Percentiles rank a stretch among this genome's conserved stretches.
Evolutionary conservation across 2,329 filamentous ascomycete genomes (phyloP).

Genomic region (Colletotrichum neosansevieriae): DNA sequence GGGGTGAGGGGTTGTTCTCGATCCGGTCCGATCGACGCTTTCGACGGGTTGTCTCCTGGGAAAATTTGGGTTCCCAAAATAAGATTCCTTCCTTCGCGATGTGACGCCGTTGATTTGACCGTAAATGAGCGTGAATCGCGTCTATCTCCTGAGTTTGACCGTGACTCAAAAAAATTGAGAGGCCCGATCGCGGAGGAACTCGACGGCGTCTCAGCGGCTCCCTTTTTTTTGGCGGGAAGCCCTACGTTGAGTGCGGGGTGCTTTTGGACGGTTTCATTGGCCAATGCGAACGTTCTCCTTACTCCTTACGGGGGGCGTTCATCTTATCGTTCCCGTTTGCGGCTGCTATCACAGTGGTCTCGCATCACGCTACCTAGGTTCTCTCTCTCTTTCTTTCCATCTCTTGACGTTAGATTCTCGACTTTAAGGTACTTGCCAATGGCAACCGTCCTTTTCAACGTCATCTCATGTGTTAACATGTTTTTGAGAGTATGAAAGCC

Average conservation of each 20-base stretch:
- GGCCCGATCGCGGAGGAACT: constrained; percentile 27
- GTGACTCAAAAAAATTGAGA: constrained; percentile 37
- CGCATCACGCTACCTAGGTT: constrained; percentile 17
- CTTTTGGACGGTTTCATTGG: background rate
- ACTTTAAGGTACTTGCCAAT: constrained; percentile 25
- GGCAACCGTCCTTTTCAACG: constrained; percentile 12
- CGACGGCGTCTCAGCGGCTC: constrained; percentile 24
- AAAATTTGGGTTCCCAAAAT: too few species aligned
- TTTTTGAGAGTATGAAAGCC: background rate
- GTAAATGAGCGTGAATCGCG: constrained; percentile 16
- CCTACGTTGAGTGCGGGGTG: constrained; percentile 33
- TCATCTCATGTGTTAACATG: constrained; percentile 11
- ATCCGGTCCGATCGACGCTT: background rate
- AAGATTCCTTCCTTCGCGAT: too few species aligned
- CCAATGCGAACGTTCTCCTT: constrained; percentile 15
- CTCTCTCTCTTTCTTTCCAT: background rate
- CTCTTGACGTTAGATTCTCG: background rate
- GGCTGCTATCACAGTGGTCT: background rate
- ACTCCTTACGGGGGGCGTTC: constrained; percentile 1
- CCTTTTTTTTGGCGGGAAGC: constrained; percentile 22
- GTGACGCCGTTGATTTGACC: background rate
- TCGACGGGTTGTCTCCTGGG: too few species aligned
- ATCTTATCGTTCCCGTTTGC: constrained; percentile 18
- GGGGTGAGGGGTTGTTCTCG: background rate
- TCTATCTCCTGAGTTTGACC: constrained; percentile 4